Evolutionary conservation across 1,284 basidiomycete species (phyloP).

Genomic region (Fomitiporia mediterranea): DNA sequence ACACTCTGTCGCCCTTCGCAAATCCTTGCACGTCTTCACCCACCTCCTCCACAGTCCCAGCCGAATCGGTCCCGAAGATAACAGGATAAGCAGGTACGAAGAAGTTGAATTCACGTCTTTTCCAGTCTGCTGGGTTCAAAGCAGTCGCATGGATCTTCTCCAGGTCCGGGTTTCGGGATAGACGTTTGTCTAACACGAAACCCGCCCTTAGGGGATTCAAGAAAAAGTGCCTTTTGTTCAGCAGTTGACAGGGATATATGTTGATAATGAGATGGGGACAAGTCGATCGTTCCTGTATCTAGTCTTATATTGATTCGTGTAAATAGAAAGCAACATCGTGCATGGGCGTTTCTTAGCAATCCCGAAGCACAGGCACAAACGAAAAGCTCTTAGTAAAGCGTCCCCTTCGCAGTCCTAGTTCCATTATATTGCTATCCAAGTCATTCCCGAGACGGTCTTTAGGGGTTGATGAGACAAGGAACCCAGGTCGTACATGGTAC

Average conservation of each 20-base stretch:
- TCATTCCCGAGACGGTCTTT: no score
- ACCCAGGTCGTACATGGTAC: no score
- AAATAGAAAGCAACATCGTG: no score
- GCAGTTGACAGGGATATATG: not conserved
- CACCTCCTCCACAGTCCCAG: constrained; percentile 37
- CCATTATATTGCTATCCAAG: no score
- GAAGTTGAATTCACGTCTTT: constrained; percentile 32
- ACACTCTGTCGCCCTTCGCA: constrained; percentile 40
- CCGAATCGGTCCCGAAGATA: constrained; percentile 44
- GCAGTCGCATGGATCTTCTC: constrained; percentile 35
- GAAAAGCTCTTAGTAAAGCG: no score
- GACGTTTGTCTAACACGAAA: constrained; percentile 24
- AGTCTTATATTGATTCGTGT: no score
- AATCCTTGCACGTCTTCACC: constrained; percentile 35
- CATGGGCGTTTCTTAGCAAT: no score
- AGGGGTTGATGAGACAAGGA: no score
- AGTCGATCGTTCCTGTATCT: no score
- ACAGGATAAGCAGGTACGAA: constrained; percentile 34
- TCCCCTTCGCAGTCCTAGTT: no score
- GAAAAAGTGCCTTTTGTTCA: constrained; percentile 17
- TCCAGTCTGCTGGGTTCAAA: constrained; percentile 42
- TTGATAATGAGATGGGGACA: not conserved
- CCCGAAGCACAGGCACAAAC: no score
- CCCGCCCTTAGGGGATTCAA: constrained; percentile 22
- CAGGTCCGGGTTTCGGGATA: constrained; percentile 31